Evolutionary conservation across 2,329 filamentous ascomycete genomes (phyloP).

Genomic region (Botrytis aclada): DNA sequence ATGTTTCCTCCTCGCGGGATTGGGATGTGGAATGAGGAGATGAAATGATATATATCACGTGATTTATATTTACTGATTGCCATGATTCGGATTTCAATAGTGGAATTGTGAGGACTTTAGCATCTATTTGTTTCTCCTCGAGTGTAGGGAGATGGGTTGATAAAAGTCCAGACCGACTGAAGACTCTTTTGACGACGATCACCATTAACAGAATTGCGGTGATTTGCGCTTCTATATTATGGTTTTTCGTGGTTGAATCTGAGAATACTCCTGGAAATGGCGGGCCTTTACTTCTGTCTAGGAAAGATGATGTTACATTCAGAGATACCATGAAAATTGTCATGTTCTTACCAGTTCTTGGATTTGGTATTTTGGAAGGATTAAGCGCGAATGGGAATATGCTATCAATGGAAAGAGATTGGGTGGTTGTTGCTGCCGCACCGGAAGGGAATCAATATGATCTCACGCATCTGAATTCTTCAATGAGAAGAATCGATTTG

Average conservation of each 20-base stretch:
- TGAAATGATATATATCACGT: conserved; percentile 17
- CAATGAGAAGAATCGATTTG: conserved; percentile 56
- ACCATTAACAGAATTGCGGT: conserved; percentile 43
- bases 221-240: conserved; percentile 42
- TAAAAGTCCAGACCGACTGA: conserved; percentile 40
- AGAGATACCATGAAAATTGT: conserved; percentile 32
- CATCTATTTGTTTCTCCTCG: conserved; percentile 44
- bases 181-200: conserved; percentile 44
- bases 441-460: conserved; percentile 39
- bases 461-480: conserved; percentile 47
- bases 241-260: conserved; percentile 39
- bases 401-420: conserved; percentile 48
- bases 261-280: background rate
- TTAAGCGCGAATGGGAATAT: conserved; percentile 44
- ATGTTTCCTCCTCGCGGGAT: conserved; percentile 22
- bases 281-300: background rate
- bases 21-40: background rate
- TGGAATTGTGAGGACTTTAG: conserved; percentile 39
- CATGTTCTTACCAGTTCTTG: conserved; percentile 40
- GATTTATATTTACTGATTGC: conserved; percentile 11
- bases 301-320: background rate
- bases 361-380: conserved; percentile 43
- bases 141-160: conserved; percentile 45
- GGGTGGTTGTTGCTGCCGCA: conserved; percentile 42
- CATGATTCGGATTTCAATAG: conserved; percentile 21